phyloP scores from a whole-genome alignment of 805 yeast genomes.

The Starmera quercuum region DNA sequence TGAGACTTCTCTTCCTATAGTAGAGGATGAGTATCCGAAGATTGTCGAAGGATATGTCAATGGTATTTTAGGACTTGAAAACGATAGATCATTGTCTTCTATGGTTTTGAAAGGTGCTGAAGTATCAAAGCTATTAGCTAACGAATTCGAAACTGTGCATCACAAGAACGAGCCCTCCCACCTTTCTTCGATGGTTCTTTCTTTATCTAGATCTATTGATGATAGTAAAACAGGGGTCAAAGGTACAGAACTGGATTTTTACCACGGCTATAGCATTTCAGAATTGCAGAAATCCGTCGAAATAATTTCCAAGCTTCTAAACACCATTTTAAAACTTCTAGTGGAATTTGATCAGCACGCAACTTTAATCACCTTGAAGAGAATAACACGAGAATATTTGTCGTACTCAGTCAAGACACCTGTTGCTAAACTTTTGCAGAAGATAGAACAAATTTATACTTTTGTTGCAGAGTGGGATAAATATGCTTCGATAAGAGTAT shows the following conservation, averaged over 20 bases:
- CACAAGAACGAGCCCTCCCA: constrained; percentile 18
- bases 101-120: constrained; percentile 35
- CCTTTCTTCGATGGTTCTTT: constrained; percentile 27
- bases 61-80: constrained; percentile 27
- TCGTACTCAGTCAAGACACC: constrained; percentile 60
- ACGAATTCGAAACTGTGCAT: background rate
- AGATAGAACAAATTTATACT: constrained; percentile 80
- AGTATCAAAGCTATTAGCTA: constrained; percentile 21
- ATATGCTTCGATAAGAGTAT: constrained; percentile 73
- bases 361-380: constrained; percentile 59
- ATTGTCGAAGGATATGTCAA: constrained; percentile 43
- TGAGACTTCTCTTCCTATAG: constrained; percentile 12
- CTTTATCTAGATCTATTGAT: constrained; percentile 26
- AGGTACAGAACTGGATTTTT: constrained; percentile 45
- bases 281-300: constrained; percentile 58
- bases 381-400: constrained; percentile 61
- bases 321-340: constrained; percentile 39
- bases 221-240: constrained; percentile 19
- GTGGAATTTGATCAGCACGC: constrained; percentile 94
- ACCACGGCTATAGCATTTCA: constrained; percentile 48
- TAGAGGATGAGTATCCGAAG: constrained; percentile 38
- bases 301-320: constrained; percentile 36
- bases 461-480: constrained; percentile 89
- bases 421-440: constrained; percentile 67
- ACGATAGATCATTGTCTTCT: constrained; percentile 12